Conservation (phyloP, 2,329 filamentous ascomycete genomes). For the Ophiosphaerella korrae region DNA sequence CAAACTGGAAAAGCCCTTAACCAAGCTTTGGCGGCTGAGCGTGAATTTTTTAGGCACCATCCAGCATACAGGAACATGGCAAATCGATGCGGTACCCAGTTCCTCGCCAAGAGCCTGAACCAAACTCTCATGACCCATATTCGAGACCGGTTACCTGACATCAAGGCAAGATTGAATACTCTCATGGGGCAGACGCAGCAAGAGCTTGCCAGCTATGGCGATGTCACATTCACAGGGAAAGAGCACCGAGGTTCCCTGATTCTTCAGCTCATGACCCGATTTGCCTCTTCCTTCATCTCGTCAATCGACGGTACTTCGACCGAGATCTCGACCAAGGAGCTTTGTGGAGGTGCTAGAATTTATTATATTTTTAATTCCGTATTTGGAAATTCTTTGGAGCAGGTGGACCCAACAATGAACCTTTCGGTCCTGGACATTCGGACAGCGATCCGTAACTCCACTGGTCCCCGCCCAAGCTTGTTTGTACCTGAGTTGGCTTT, state of each 20-base stretch:
- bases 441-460: slow-evolving; percentile 97
- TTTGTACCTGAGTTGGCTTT: slow-evolving; percentile 98
- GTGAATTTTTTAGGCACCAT: slow-evolving; percentile 96
- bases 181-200: slow-evolving; percentile 99
- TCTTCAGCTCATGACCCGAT: slow-evolving; percentile 95
- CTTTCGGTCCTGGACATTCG: slow-evolving; percentile 93
- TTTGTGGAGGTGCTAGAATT: slow-evolving; percentile 91
- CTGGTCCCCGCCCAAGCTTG: slow-evolving; percentile 89
- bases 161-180: slow-evolving; percentile 96
- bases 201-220: slow-evolving; percentile 95
- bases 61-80: slow-evolving; percentile 97
- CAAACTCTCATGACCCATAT: slow-evolving; percentile 96
- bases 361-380: slow-evolving; percentile 99
- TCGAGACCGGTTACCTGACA: slow-evolving; percentile 91
- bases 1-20: slow-evolving; percentile 93
- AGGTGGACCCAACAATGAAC: slow-evolving; percentile 94
- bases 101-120: slow-evolving; percentile 91
- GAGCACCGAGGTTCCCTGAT: slow-evolving; percentile 95
- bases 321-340: slow-evolving; percentile 97
- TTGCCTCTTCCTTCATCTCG: slow-evolving; percentile 95
- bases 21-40: slow-evolving; percentile 85
- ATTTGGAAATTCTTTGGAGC: slow-evolving; percentile 93
- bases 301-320: slow-evolving; percentile 98
- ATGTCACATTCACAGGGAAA: slow-evolving; percentile 96
- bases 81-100: slow-evolving; percentile 89